phyloP scores from a whole-genome alignment of 2,329 filamentous ascomycete genomes.

The Aureobasidium zeae region DNA sequence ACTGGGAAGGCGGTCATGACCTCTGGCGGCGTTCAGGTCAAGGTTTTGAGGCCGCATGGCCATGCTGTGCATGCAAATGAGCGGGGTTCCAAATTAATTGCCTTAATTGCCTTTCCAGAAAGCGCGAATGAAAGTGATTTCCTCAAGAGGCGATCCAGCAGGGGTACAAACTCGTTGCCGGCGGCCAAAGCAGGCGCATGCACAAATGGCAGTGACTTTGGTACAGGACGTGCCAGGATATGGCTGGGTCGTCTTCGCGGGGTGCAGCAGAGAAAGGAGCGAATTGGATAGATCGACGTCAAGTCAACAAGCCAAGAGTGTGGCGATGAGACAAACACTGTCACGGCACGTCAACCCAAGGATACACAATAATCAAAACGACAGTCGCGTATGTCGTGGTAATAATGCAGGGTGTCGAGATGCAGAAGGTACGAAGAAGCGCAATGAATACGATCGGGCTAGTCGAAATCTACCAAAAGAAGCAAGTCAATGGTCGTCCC shows the following conservation, averaged over 20 bases:
- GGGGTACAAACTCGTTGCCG: background rate
- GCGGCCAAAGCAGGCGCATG: constrained; percentile 2
- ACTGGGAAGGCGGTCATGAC: constrained; percentile 22
- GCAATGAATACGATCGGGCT: constrained; percentile 8
- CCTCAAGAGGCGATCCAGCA: background rate
- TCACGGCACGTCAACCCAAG: too few species aligned
- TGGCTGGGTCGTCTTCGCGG: constrained; percentile 9
- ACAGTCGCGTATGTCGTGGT: too few species aligned
- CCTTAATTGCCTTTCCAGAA: constrained; percentile 11
- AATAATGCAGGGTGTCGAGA: background rate
- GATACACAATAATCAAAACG: too few species aligned
- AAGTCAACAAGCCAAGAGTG: constrained; percentile 6
- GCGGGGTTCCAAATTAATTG: constrained; percentile 13
- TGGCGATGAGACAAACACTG: constrained; percentile 12
- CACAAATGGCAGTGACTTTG: constrained; percentile 1
- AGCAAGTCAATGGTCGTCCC: too few species aligned
- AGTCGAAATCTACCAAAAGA: constrained; percentile 13
- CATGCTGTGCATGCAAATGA: constrained; percentile 16
- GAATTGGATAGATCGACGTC: constrained; percentile 4
- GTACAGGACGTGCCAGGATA: background rate
- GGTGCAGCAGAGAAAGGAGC: background rate
- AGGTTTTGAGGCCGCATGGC: constrained; percentile 18
- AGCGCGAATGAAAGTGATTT: constrained; percentile 12
- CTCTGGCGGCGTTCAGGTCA: constrained; percentile 17
- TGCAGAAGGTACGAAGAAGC: background rate